Evolutionary conservation across 1,284 basidiomycete genomes (phyloP).

Genomic region (Sanguinoderma infundibulare): DNA sequence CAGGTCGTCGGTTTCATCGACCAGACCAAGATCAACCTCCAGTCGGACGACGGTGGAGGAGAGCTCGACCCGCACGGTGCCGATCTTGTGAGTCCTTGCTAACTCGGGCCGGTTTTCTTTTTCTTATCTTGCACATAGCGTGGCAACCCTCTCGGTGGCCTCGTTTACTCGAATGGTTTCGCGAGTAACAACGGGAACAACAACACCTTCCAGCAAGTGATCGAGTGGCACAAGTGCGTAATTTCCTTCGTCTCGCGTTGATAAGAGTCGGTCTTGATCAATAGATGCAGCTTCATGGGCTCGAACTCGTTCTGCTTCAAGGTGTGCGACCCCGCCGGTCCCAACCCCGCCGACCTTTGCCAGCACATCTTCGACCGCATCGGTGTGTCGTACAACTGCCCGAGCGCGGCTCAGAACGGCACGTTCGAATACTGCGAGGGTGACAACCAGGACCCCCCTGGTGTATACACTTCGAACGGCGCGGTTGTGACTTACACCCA

Average conservation of each 20-base stretch:
- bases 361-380: slow-evolving; percentile 53
- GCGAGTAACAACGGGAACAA: slow-evolving; percentile 38
- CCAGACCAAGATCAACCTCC: slow-evolving; percentile 61
- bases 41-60: slow-evolving; percentile 63
- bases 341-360: slow-evolving; percentile 47
- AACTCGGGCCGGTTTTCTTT: neutral
- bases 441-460: slow-evolving; percentile 65
- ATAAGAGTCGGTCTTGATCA: neutral
- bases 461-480: slow-evolving; percentile 53
- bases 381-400: slow-evolving; percentile 55
- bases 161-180: slow-evolving; percentile 55
- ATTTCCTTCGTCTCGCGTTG: neutral
- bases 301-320: slow-evolving; percentile 53
- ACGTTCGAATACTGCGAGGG: slow-evolving; percentile 54
- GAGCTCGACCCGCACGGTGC: slow-evolving; percentile 66
- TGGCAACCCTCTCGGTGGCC: slow-evolving; percentile 58
- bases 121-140: slow-evolving; percentile 30
- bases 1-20: slow-evolving; percentile 68
- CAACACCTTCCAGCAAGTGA: slow-evolving; percentile 41
- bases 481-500: slow-evolving; percentile 56
- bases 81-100: slow-evolving; percentile 30
- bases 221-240: slow-evolving; percentile 50
- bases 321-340: slow-evolving; percentile 51
- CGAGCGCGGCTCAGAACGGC: slow-evolving; percentile 42
- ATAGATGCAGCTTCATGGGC: slow-evolving; percentile 48